A percentile compares a stretch with the other conserved stretches of the same genome.
These are phyloP conservation scores for Phalaenopsis equestris DNA, from an alignment of 106 monocot genomes.

Conservation along the genomic window DNA sequence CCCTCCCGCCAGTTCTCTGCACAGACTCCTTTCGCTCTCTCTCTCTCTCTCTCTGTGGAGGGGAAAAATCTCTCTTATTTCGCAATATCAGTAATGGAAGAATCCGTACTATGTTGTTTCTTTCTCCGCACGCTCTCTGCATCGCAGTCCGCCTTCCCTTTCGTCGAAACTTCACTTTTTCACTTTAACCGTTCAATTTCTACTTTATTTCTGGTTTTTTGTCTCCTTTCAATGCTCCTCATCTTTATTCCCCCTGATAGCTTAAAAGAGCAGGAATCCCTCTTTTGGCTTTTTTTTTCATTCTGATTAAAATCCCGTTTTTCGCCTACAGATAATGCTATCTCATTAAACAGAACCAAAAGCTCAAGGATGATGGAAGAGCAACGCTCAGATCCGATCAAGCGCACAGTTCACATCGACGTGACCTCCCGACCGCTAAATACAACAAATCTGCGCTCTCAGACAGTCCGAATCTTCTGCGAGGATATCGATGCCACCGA, in stretches of 20 bases:
- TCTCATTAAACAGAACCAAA: neutral
- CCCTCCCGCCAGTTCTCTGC: neutral
- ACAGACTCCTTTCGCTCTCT: neutral
- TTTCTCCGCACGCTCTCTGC: neutral
- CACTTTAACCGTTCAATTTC: conserved; percentile 1
- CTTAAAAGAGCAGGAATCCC: neutral
- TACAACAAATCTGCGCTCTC: neutral
- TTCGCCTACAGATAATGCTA: neutral
- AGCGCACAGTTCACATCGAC: conserved; percentile 19
- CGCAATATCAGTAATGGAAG: neutral
- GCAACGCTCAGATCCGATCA: neutral
- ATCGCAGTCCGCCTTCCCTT: neutral
- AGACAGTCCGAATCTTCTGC: conserved; percentile 22
- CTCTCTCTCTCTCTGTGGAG: neutral
- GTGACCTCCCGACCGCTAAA: conserved; percentile 3
- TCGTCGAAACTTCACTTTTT: conserved; percentile 5
- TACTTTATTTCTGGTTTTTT: neutral
- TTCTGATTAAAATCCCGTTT: neutral
- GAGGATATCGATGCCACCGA: conserved; percentile 60
- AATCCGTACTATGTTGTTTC: neutral
- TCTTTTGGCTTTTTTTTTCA: neutral
- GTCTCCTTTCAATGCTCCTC: neutral
- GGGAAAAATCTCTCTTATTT: neutral
- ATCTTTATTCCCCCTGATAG: neutral
- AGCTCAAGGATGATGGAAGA: neutral